These are phyloP conservation scores for Panicum virgatum DNA, from an alignment of 202 grass and related monocot genomes.

Conservation along the genomic window DNA sequence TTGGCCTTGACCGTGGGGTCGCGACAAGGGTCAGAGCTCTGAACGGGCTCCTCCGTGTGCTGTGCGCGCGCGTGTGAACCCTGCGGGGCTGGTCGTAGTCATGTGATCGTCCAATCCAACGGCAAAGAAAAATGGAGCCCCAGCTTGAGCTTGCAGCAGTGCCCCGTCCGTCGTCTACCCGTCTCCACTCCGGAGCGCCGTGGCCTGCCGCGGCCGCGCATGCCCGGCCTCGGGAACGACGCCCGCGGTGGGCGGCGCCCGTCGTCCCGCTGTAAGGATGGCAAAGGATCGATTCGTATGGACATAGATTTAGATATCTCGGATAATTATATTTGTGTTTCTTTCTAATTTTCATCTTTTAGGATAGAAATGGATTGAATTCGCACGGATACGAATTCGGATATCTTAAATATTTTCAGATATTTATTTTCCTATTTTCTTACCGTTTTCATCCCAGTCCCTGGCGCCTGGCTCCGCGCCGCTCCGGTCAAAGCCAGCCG, in stretches of 20 bases:
- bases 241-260: not conserved
- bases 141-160: not conserved
- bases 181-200: not conserved
- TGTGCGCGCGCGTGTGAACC: not conserved
- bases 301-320: too few species aligned
- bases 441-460: too few species aligned
- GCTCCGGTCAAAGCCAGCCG: constrained; percentile 27
- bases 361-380: too few species aligned
- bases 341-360: too few species aligned
- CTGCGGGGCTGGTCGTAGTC: not conserved
- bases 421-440: too few species aligned
- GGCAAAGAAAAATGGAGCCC: not conserved
- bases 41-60: not conserved
- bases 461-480: not conserved
- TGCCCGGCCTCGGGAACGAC: constrained; percentile 38
- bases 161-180: too few species aligned
- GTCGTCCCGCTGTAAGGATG: too few species aligned
- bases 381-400: too few species aligned
- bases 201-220: not conserved
- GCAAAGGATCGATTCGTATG: too few species aligned
- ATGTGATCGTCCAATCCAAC: not conserved
- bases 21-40: constrained; percentile 15
- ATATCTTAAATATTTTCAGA: too few species aligned
- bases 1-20: constrained; percentile 9
- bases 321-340: too few species aligned